Evolutionary conservation across 352 stramenopile genomes (phyloP).

Genomic region (Phytophthora tentaculata): DNA sequence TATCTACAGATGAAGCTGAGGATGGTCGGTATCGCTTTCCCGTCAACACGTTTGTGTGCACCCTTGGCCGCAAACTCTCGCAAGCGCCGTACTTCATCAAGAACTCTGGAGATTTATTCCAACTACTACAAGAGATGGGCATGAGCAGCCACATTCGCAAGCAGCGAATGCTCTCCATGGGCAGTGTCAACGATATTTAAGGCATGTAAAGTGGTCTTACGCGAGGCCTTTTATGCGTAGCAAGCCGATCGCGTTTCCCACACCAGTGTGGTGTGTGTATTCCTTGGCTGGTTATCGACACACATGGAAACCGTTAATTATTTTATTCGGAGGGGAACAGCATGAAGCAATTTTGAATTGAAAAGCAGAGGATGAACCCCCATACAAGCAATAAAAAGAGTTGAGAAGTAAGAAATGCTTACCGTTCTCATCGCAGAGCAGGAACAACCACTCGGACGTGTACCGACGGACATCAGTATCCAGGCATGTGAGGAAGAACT

Average conservation of each 20-base stretch:
- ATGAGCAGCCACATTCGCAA: slow-evolving; percentile 82
- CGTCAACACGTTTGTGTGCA: slow-evolving; percentile 89
- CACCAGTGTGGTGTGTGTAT: slow-evolving; percentile 70
- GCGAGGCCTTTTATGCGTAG: slow-evolving; percentile 69
- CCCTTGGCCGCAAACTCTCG: slow-evolving; percentile 78
- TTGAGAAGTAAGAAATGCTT: slow-evolving; percentile 27
- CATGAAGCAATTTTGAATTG: slow-evolving; percentile 38
- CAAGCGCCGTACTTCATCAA: slow-evolving; percentile 90
- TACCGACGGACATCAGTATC: slow-evolving; percentile 75
- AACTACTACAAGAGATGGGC: slow-evolving; percentile 85
- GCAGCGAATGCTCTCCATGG: slow-evolving; percentile 71
- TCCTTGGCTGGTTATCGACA: slow-evolving; percentile 55
- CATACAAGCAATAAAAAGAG: slow-evolving; percentile 14
- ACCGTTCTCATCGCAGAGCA: slow-evolving; percentile 82
- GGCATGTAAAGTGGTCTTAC: slow-evolving; percentile 21
- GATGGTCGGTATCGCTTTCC: slow-evolving; percentile 73
- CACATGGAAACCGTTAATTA: slow-evolving; percentile 30
- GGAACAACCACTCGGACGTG: slow-evolving; percentile 74
- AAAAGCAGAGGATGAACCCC: slow-evolving; percentile 22
- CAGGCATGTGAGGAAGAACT: slow-evolving; percentile 75
- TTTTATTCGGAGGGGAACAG: slow-evolving; percentile 31
- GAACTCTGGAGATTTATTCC: slow-evolving; percentile 86
- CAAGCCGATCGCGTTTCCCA: slow-evolving; percentile 81
- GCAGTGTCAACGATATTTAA: slow-evolving; percentile 35
- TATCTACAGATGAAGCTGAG: slow-evolving; percentile 47